Evolutionary conservation across 371 early-diverging fungal species (phyloP), one percentile per base, ranked within the genome.

Genomic region (Rhizomucor miehei): DNA sequence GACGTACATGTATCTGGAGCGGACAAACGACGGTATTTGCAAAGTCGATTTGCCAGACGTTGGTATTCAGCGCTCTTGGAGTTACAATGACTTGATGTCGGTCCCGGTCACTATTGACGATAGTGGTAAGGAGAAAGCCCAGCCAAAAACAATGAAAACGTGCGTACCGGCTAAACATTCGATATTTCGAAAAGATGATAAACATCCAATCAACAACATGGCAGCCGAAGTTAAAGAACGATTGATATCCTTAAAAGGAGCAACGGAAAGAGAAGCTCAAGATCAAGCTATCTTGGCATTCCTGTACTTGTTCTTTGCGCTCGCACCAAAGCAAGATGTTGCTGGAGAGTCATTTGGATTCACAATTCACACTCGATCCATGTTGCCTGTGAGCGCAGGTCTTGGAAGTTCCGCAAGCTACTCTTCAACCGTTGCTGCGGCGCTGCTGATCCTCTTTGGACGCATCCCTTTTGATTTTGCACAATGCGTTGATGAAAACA

Each of bases 351-450:
- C 39, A 29, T 29, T 29, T 29, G 83, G 83, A 3, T 78, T 90
- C 37, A 81, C 80, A 5, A 57, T 92, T 24, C 63, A 67, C 48
- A 83, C 92, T 20, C 72, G 86, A 12, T 94, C 95, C 0, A 67
- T 71, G 34, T 57, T 98, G 6, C 98, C 98, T 2, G 89, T 97
- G n/a, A 94, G 97, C 17, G 88, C 96, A 14, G 99, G 99, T 0
- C 80, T 98, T 12, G 99, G 99, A 2, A 95, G 95, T 5, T 96
- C 97, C 5, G 99, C 99, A 1, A 85, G 97, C 10, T 96, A 85
- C 68, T 84, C 89, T 44, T 93, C 93, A 12, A 82, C 78, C 14
- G 55, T 95, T n/a, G 78, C 92, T 1, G 79, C 94, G 0, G 87
- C 88, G 2, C 59, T 98, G 25, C 72, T 95, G 51, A 62, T 85